Base-by-base conservation (phyloP, 495 filamentous ascomycete species). In the Aspergillus incahuasiensis region DNA sequence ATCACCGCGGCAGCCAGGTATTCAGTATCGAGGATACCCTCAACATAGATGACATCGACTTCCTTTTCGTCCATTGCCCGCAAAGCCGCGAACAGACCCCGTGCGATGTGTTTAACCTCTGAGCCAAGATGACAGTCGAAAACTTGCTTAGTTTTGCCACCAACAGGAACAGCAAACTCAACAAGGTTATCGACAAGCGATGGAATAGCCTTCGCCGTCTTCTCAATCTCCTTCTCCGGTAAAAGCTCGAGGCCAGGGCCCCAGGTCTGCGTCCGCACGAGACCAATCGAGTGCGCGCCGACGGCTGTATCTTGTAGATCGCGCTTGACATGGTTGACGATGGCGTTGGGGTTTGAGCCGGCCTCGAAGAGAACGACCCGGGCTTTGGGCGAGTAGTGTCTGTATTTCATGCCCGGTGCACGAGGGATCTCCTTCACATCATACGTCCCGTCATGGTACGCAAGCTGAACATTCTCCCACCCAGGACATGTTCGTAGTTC, bases 371-470 rank as follows among this genome's bases (percentile, higher is more conserved):
- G 76, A 20, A 96, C 74, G 9, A 99, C 92, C 28, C 79, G 84
- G 15, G 94, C 94, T 64, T 86, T 88, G 0, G 94, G 94, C 19
- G 91, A 95, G 65, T 99, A 99, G 68, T 99, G 94, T 61, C 91
- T 87, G 70, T 99, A 99, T 66, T 99, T 99, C 94, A 99, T 99
- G 2, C 94, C 94, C 8, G 94, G 94, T 2, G 92, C 92, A 52
- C 87, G 81, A 6, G 95, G 92, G 20, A 76, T 74, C 52, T 76
- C 68, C 48, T 64, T 79, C 20, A 66, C 62, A 19, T 74, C 73
- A 0, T 71, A 52, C 6, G 64, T 70, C 34, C 73, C 69, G 59
- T 96, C 89, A 56, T 82, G 80, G 66, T 96, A 96, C 39, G 82
- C 92, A 25, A 87, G 78, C 53, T 74, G 74, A 2, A 89, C 86